phyloP scores from a whole-genome alignment of 345 rosid genomes.

The Eucalyptus globulus region DNA sequence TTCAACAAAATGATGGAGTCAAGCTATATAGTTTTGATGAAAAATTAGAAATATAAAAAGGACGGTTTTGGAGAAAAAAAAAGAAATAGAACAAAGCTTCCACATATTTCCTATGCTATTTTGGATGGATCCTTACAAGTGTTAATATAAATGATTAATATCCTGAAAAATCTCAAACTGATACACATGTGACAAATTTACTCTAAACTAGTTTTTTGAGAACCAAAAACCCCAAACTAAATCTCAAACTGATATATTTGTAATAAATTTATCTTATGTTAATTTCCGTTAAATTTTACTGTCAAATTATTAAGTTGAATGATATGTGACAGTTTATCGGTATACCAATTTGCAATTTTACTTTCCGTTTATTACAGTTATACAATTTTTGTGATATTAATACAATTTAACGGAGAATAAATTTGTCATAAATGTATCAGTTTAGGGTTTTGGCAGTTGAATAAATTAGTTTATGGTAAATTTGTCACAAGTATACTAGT shows the following conservation, averaged over 20 bases:
- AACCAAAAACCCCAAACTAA: too few relatives aligned
- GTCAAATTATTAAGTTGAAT: too few relatives aligned
- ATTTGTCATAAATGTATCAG: fast-evolving
- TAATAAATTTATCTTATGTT: too few relatives aligned
- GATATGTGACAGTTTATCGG: fast-evolving
- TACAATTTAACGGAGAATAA: fast-evolving
- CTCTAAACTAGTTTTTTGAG: too few relatives aligned
- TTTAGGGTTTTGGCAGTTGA: too few relatives aligned
- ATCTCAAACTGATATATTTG: too few relatives aligned
- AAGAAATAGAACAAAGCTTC: background rate
- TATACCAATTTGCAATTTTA: too few relatives aligned
- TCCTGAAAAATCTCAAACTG: fast-evolving
- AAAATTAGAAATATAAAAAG: background rate
- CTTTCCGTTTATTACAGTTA: fast-evolving
- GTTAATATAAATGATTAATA: background rate
- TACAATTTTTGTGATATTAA: too few relatives aligned
- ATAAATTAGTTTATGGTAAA: too few relatives aligned
- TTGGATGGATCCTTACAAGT: background rate
- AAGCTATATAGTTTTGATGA: background rate
- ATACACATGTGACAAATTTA: fast-evolving
- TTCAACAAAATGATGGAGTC: background rate
- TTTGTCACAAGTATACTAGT: fast-evolving
- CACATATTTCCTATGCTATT: background rate
- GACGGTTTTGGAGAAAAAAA: background rate
- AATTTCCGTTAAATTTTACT: too few relatives aligned